Percentiles rank a stretch among this genome's conserved stretches.
phyloP scores from a whole-genome alignment of 768 basidiomycete species.

The Phlebiopsis gigantea region DNA sequence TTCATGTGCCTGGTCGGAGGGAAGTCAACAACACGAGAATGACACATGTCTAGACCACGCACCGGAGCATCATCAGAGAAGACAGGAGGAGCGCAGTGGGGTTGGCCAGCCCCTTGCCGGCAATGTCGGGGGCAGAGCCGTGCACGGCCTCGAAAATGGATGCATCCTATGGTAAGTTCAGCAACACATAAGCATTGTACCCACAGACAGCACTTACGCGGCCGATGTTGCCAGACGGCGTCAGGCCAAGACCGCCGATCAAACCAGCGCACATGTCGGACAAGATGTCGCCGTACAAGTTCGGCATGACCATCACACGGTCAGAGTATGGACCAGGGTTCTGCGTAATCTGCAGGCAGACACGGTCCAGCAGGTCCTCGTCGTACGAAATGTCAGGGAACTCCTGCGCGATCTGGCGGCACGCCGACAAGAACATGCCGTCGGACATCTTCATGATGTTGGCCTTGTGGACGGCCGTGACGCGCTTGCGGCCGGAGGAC shows the following conservation, averaged over 20 bases:
- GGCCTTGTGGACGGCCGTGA: slow-evolving; percentile 99
- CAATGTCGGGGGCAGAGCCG: slow-evolving; percentile 99
- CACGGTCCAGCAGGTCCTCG: slow-evolving; percentile 95
- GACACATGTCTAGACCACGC: slow-evolving; percentile 23
- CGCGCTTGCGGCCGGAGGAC: slow-evolving; percentile 78
- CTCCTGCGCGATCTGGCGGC: slow-evolving; percentile 92
- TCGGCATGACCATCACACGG: slow-evolving; percentile 97
- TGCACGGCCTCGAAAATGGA: slow-evolving; percentile 99
- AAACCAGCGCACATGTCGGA: slow-evolving; percentile 71
- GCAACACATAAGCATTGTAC: background rate
- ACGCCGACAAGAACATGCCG: slow-evolving; percentile 98
- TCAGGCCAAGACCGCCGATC: slow-evolving; percentile 95
- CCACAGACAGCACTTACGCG: slow-evolving; percentile 48
- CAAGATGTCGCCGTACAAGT: slow-evolving; percentile 53
- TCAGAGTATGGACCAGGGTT: slow-evolving; percentile 92
- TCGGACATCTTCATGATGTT: slow-evolving; percentile 99
- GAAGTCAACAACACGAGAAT: slow-evolving; percentile 18
- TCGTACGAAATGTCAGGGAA: slow-evolving; percentile 93
- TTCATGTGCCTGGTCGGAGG: slow-evolving; percentile 78
- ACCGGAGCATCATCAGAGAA: slow-evolving; percentile 98
- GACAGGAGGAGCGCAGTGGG: slow-evolving; percentile 97
- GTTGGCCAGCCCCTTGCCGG: slow-evolving; percentile 92
- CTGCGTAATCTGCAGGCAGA: slow-evolving; percentile 89
- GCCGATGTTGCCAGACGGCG: slow-evolving; percentile 97
- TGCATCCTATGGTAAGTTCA: slow-evolving; percentile 62